These are phyloP conservation scores for Coemansia sp. DNA, from an alignment of 192 early-diverging fungal species.

Conservation along the genomic window DNA sequence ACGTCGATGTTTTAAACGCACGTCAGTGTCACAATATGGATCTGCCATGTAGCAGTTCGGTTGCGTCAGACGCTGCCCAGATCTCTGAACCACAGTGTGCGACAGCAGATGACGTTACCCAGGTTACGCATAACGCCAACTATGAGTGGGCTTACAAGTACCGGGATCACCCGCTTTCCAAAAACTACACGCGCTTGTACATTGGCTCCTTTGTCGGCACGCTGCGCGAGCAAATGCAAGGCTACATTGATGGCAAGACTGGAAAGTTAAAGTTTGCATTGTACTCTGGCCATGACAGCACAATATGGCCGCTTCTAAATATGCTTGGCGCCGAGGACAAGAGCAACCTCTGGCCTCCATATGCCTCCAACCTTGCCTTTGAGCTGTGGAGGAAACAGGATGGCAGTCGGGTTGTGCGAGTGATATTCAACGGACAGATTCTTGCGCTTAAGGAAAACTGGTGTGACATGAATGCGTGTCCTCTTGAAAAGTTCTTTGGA, in stretches of 20 bases:
- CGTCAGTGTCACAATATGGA: conserved; percentile 35
- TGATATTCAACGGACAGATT: conserved; percentile 58
- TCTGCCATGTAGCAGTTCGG: conserved; percentile 23
- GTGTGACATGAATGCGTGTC: conserved; percentile 50
- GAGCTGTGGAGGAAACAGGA: conserved; percentile 56
- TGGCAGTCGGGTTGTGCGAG: conserved; percentile 49
- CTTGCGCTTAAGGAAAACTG: conserved; percentile 32
- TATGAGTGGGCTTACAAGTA: conserved; percentile 32
- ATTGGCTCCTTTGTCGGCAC: conserved; percentile 54
- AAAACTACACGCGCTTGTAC: conserved; percentile 27
- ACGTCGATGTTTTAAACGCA: conserved; percentile 44
- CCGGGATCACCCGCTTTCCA: conserved; percentile 36
- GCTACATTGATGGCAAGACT: conserved; percentile 26
- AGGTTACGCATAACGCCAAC: conserved; percentile 36
- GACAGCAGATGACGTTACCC: conserved; percentile 36
- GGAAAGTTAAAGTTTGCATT: conserved; percentile 45
- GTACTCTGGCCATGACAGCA: conserved; percentile 58
- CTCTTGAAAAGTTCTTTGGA: conserved; percentile 35
- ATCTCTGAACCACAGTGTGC: conserved; percentile 11
- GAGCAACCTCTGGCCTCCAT: conserved; percentile 57
- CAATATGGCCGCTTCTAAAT: conserved; percentile 48
- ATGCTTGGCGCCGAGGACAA: conserved; percentile 33
- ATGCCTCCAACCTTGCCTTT: conserved; percentile 55
- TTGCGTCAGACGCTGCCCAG: conserved; percentile 14
- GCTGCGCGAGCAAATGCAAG: conserved; percentile 38